Evolutionary conservation across 2,329 filamentous ascomycete genomes (phyloP).

Genomic region (Xylariaceae sp.): DNA sequence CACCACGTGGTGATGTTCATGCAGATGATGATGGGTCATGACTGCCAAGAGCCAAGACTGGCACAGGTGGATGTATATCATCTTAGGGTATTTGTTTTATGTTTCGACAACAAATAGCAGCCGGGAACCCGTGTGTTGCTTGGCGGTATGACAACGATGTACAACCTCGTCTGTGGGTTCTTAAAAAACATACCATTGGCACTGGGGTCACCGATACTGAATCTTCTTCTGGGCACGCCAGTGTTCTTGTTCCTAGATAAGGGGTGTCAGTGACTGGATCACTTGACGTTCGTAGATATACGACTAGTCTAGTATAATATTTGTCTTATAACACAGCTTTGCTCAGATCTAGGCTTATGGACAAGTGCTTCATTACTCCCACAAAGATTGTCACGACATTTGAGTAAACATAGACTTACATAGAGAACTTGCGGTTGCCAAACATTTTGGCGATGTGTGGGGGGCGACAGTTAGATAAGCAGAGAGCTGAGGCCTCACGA

Average conservation of each 20-base stretch:
- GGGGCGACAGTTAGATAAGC: background rate
- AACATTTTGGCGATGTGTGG: slow-evolving; percentile 51
- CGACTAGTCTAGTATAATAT: background rate
- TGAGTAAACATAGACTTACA: slow-evolving; percentile 44
- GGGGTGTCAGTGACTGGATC: slow-evolving; percentile 13
- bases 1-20: slow-evolving; percentile 7
- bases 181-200: slow-evolving; percentile 54
- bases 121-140: slow-evolving; percentile 22
- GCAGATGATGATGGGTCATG: slow-evolving; percentile 11
- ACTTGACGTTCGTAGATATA: background rate
- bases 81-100: slow-evolving; percentile 18
- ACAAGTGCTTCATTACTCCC: too few relatives aligned
- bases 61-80: slow-evolving; percentile 28
- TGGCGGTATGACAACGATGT: slow-evolving; percentile 32
- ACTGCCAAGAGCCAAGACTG: slow-evolving; percentile 40
- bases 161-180: slow-evolving; percentile 8
- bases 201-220: slow-evolving; percentile 64
- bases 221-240: slow-evolving; percentile 65
- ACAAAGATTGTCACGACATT: background rate
- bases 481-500: slow-evolving; percentile 8
- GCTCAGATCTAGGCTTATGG: too few relatives aligned
- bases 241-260: slow-evolving; percentile 61
- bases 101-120: slow-evolving; percentile 9
- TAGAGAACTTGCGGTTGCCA: slow-evolving; percentile 67
- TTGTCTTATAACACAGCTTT: too few relatives aligned